Evolutionary conservation across 2,329 filamentous ascomycete species (phyloP).

Genomic region (Trichophyton schoenleinii): DNA sequence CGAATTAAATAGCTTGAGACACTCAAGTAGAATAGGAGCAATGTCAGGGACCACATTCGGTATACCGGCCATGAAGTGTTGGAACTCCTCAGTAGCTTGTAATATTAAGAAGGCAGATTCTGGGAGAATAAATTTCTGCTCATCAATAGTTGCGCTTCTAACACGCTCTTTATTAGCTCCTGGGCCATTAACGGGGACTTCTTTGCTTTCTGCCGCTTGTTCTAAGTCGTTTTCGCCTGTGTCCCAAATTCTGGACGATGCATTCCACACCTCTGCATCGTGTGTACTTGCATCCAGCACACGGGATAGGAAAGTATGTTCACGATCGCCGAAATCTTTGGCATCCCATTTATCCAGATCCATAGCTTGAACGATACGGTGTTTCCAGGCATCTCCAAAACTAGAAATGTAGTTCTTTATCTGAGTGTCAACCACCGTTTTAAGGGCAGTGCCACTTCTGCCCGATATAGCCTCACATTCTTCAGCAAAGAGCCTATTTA

Average conservation of each 20-base stretch:
- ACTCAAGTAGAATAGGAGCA: conserved; percentile 64
- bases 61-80: conserved; percentile 71
- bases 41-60: conserved; percentile 82
- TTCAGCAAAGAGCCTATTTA: conserved; percentile 53
- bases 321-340: conserved; percentile 46
- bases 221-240: conserved; percentile 19
- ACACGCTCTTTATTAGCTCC: conserved; percentile 46
- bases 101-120: conserved; percentile 72
- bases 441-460: conserved; percentile 46
- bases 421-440: conserved; percentile 49
- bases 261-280: conserved; percentile 44
- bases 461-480: conserved; percentile 56
- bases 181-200: conserved; percentile 13
- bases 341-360: conserved; percentile 54
- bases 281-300: conserved; percentile 48
- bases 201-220: conserved; percentile 27
- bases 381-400: conserved; percentile 45
- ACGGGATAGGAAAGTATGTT: conserved; percentile 39
- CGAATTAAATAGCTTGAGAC: conserved; percentile 88
- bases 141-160: conserved; percentile 65
- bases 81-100: conserved; percentile 65
- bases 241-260: conserved; percentile 41
- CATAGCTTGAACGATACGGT: conserved; percentile 45
- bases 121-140: conserved; percentile 74
- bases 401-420: conserved; percentile 50